A percentile compares a stretch with the other conserved stretches of the same genome.
Evolutionary conservation across 2,329 filamentous ascomycete genomes (phyloP).

Genomic region (Colletotrichum phormii): DNA sequence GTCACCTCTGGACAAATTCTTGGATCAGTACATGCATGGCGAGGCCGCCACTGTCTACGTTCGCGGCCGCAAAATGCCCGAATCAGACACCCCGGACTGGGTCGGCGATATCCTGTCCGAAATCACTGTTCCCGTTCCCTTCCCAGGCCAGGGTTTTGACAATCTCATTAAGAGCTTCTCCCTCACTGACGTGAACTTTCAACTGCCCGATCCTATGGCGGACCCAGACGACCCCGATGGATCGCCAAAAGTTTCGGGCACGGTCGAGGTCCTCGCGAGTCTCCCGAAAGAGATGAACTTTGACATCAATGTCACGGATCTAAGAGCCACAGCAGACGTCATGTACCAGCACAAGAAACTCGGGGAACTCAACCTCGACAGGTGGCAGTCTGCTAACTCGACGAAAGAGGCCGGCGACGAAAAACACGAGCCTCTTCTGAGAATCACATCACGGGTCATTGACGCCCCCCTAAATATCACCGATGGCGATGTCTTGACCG

Average conservation of each 20-base stretch:
- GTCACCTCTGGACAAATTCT: constrained; percentile 86
- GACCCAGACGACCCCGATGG: constrained; percentile 78
- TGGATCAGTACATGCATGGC: constrained; percentile 85
- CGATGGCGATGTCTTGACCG: constrained; percentile 80
- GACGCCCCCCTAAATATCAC: constrained; percentile 87
- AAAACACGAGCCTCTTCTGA: constrained; percentile 70
- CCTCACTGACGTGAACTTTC: constrained; percentile 86
- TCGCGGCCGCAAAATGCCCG: constrained; percentile 77
- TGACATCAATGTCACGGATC: constrained; percentile 78
- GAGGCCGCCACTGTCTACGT: constrained; percentile 84
- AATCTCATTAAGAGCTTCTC: constrained; percentile 90
- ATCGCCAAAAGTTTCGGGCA: constrained; percentile 84
- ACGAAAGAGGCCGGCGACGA: constrained; percentile 71
- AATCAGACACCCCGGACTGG: constrained; percentile 81
- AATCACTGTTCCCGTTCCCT: constrained; percentile 84
- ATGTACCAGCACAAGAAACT: constrained; percentile 83
- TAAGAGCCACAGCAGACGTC: constrained; percentile 83
- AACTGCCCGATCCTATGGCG: constrained; percentile 82
- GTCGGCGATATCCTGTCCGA: constrained; percentile 82
- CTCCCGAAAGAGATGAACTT: constrained; percentile 91
- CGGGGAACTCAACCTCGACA: constrained; percentile 79
- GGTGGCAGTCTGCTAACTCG: constrained; percentile 90
- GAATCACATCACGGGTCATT: constrained; percentile 80
- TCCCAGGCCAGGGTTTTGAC: constrained; percentile 85
- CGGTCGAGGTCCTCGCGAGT: constrained; percentile 81